Percentiles rank a stretch among this genome's conserved stretches.
Conservation (phyloP, 202 grass and related monocot species). For the Digitaria exilis region DNA sequence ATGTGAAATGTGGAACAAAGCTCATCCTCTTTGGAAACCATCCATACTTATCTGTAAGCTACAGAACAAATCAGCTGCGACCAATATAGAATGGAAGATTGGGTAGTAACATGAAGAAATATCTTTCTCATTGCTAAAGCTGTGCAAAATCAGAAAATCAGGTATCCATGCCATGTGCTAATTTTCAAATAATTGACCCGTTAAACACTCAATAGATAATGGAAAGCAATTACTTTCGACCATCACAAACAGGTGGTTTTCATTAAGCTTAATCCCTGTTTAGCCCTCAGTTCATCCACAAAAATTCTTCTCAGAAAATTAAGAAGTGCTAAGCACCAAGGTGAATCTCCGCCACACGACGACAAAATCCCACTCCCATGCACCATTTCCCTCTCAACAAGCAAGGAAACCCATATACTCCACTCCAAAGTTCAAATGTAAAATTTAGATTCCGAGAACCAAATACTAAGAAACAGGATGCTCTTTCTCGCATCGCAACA, state of each 20-base stretch:
- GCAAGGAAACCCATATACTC: not conserved
- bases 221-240: not conserved
- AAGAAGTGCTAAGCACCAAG: slow-evolving; percentile 9
- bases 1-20: not conserved
- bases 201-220: slow-evolving; percentile 2
- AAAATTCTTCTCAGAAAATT: slow-evolving; percentile 5
- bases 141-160: not conserved
- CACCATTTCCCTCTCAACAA: slow-evolving; percentile 1
- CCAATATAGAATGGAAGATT: slow-evolving; percentile 1
- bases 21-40: not conserved
- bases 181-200: not conserved
- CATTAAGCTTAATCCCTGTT: not conserved
- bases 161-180: not conserved
- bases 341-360: not conserved
- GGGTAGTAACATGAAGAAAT: not conserved
- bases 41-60: not conserved
- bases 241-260: not conserved
- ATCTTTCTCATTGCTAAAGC: not conserved
- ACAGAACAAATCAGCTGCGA: not conserved
- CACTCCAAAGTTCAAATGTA: slow-evolving; percentile 12
- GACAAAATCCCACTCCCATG: not conserved
- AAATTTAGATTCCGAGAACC: not conserved
- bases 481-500: not conserved
- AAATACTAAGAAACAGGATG: not conserved
- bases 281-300: not conserved